phyloP scores from a whole-genome alignment of 106 monocot genomes.

The Apostasia shenzhenica region DNA sequence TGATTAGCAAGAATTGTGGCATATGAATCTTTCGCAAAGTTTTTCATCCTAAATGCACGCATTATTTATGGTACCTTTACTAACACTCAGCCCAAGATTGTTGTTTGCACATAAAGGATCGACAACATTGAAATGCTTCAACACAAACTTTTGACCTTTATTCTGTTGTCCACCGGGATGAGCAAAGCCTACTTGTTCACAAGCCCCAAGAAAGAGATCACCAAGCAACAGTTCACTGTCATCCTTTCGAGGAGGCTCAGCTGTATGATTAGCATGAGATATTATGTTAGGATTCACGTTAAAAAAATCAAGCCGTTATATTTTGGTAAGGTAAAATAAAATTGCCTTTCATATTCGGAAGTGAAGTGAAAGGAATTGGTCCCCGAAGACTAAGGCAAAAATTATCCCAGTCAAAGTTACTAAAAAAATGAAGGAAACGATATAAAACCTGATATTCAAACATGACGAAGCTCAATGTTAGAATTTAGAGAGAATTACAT shows the following conservation, averaged over 20 bases:
- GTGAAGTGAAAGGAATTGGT: slow-evolving; percentile 32
- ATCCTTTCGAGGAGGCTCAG: slow-evolving; percentile 49
- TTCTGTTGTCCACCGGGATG: slow-evolving; percentile 43
- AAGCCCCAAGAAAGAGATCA: slow-evolving; percentile 37
- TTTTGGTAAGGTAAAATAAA: background rate
- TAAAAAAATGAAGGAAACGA: slow-evolving; percentile 85
- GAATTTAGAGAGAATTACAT: too few relatives aligned
- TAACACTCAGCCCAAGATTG: slow-evolving; percentile 90
- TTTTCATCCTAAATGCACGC: too few relatives aligned
- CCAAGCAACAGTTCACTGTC: slow-evolving; percentile 31
- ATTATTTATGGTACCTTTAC: slow-evolving; percentile 55
- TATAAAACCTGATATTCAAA: slow-evolving; percentile 56
- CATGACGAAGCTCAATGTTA: background rate
- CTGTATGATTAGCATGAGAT: slow-evolving; percentile 18
- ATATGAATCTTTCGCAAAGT: too few relatives aligned
- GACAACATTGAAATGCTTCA: slow-evolving; percentile 90
- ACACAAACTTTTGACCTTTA: slow-evolving; percentile 56
- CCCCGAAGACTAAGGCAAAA: slow-evolving; percentile 76
- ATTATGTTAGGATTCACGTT: background rate
- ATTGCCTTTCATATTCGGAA: slow-evolving; percentile 46
- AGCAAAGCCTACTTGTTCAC: slow-evolving; percentile 40
- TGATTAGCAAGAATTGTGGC: too few relatives aligned
- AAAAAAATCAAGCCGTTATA: background rate
- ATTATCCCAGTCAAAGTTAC: slow-evolving; percentile 89
- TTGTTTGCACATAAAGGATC: slow-evolving; percentile 92